These are phyloP conservation scores for Vigna radiata DNA, from an alignment of 306 rosid species.

Conservation along the genomic window DNA sequence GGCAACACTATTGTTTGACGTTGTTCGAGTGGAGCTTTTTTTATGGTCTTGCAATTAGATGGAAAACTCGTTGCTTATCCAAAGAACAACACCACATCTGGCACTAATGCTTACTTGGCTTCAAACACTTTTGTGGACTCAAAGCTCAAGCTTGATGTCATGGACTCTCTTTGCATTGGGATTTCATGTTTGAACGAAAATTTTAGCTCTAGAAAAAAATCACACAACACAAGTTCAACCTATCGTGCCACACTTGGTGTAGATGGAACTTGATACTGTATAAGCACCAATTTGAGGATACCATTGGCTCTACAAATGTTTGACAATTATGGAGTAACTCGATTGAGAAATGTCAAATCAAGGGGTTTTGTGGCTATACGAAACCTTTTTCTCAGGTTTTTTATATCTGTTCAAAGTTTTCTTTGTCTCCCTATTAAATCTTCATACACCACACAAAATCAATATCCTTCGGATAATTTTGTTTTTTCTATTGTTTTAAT, in stretches of 20 bases:
- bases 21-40: slow-evolving; percentile 40
- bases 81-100: rapidly evolving
- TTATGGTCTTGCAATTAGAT: rapidly evolving
- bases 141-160: background rate
- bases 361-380: slow-evolving; percentile 42
- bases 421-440: background rate
- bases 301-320: background rate
- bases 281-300: slow-evolving; percentile 42
- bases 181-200: background rate
- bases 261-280: slow-evolving; percentile 49
- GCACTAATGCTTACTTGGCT: background rate
- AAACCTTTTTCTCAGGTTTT: background rate
- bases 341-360: slow-evolving; percentile 33
- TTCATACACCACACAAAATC: background rate
- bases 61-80: slow-evolving; percentile 39
- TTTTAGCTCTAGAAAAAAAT: background rate
- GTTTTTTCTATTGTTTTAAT: background rate
- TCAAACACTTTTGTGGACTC: rapidly evolving
- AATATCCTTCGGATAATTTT: slow-evolving; percentile 38
- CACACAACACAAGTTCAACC: slow-evolving; percentile 10
- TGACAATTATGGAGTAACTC: slow-evolving; percentile 14
- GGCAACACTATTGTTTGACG: background rate
- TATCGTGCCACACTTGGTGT: slow-evolving; percentile 44
- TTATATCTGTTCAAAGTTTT: background rate
- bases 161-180: slow-evolving; percentile 6